Conservation (phyloP, 2,329 filamentous ascomycete genomes). For the Microdochium nivale region DNA sequence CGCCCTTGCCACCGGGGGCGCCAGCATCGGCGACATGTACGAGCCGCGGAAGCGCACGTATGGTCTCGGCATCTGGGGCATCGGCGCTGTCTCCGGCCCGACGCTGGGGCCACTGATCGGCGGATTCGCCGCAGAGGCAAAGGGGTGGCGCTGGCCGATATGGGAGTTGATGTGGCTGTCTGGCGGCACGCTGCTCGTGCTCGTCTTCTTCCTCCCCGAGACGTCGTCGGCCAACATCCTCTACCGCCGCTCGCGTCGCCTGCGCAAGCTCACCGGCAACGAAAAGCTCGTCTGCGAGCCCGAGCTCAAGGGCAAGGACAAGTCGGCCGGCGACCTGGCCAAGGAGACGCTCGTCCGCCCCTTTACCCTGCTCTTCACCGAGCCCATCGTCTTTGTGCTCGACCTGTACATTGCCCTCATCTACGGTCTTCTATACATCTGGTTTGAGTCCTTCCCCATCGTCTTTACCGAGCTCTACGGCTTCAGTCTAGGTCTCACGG, state of each 20-base stretch:
- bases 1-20: conserved; percentile 17
- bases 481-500: conserved; percentile 37
- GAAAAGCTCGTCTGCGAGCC: conserved; percentile 44
- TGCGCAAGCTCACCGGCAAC: conserved; percentile 26
- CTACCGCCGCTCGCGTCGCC: conserved; percentile 38
- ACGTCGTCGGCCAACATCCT: conserved; percentile 44
- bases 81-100: conserved; percentile 29
- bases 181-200: conserved; percentile 27
- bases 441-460: conserved; percentile 47
- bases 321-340: conserved; percentile 28
- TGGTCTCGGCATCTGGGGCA: conserved; percentile 34
- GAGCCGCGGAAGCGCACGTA: conserved; percentile 29
- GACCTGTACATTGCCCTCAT: conserved; percentile 40
- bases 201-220: conserved; percentile 45
- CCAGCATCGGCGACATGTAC: conserved; percentile 17
- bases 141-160: conserved; percentile 38
- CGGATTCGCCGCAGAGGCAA: conserved; percentile 32
- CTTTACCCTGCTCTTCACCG: conserved; percentile 29
- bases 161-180: conserved; percentile 40
- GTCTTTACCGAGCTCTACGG: conserved; percentile 41
- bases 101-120: conserved; percentile 38
- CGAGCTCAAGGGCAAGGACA: conserved; percentile 33
- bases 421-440: conserved; percentile 38
- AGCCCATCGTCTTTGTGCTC: conserved; percentile 42
- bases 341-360: conserved; percentile 36